These are phyloP conservation scores for Ogataea paradorogensis DNA, from an alignment of 805 yeast species.

Conservation along the genomic window DNA sequence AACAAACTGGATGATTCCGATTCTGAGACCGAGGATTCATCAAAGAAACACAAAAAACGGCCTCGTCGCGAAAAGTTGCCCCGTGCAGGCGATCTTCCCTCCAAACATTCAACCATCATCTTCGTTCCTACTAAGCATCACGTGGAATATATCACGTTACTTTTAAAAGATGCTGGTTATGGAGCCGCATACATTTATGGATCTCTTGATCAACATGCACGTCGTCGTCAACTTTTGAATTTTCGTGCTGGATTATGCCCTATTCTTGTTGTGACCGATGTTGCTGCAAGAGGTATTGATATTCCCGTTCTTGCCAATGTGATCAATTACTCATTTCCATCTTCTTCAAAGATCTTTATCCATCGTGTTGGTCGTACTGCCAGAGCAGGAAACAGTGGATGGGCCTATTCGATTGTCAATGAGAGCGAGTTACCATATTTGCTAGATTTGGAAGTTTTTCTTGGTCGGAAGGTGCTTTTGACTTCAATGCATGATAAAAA, in stretches of 20 bases:
- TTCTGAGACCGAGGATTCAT: slow-evolving; percentile 44
- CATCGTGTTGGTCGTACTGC: slow-evolving; percentile 99
- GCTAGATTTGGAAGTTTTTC: slow-evolving; percentile 82
- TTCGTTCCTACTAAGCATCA: slow-evolving; percentile 98
- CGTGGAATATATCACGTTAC: slow-evolving; percentile 79
- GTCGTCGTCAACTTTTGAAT: slow-evolving; percentile 81
- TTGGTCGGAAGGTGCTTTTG: slow-evolving; percentile 76
- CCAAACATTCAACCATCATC: slow-evolving; percentile 81
- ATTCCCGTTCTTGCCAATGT: slow-evolving; percentile 95
- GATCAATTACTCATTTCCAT: slow-evolving; percentile 85
- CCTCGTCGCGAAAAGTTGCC: slow-evolving; percentile 59
- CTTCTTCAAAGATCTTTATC: slow-evolving; percentile 87
- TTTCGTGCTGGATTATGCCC: slow-evolving; percentile 83
- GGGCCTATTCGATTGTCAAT: slow-evolving; percentile 90
- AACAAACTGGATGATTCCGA: slow-evolving; percentile 52
- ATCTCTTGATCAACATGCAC: slow-evolving; percentile 90
- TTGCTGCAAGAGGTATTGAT: slow-evolving; percentile 98
- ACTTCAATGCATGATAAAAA: slow-evolving; percentile 68
- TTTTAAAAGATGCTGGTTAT: slow-evolving; percentile 77
- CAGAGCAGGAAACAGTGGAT: slow-evolving; percentile 96
- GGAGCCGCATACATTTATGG: slow-evolving; percentile 89
- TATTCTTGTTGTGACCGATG: slow-evolving; percentile 94
- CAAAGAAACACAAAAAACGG: slow-evolving; percentile 33
- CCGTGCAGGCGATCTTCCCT: slow-evolving; percentile 79
- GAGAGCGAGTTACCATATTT: slow-evolving; percentile 88